These are phyloP conservation scores for Nannochloris sp. DNA, from an alignment of 139 green algal species.

Conservation along the genomic window DNA sequence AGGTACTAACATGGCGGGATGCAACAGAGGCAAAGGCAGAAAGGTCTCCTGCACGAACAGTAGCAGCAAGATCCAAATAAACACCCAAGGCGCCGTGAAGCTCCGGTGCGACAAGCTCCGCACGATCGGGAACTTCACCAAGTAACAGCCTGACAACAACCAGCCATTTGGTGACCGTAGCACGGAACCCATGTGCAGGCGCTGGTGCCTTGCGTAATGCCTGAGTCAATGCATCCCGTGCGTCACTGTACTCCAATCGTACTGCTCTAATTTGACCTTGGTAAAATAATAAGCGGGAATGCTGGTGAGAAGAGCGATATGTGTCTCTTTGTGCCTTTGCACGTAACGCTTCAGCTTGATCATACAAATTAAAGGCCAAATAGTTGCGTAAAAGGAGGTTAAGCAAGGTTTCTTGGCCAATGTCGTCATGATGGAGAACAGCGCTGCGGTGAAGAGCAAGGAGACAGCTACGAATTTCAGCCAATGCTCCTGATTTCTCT, in stretches of 20 bases:
- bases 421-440: conserved; percentile 83
- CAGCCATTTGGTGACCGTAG: conserved; percentile 87
- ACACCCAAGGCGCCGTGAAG: conserved; percentile 60
- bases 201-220: conserved; percentile 45
- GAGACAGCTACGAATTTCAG: conserved; percentile 66
- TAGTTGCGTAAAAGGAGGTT: conserved; percentile 98
- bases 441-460: conserved; percentile 82
- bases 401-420: conserved; percentile 88
- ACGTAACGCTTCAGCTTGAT: conserved; percentile 96
- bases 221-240: conserved; percentile 84
- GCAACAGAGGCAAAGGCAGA: conserved; percentile 57
- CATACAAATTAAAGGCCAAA: conserved; percentile 92
- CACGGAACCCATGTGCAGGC: conserved; percentile 74
- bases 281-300: conserved; percentile 92
- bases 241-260: conserved; percentile 92
- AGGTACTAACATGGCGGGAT: conserved; percentile 48
- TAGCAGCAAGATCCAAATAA: conserved; percentile 84
- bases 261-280: conserved; percentile 89
- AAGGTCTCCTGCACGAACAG: conserved; percentile 82
- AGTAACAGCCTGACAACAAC: conserved; percentile 87
- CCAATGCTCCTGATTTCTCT: conserved; percentile 63
- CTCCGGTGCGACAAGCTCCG: conserved; percentile 67
- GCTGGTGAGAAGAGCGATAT: conserved; percentile 72
- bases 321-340: conserved; percentile 82
- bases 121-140: conserved; percentile 91